Percentiles rank a stretch among this genome's conserved stretches.
Evolutionary conservation across 2,329 filamentous ascomycete species (phyloP).

Genomic region (Trichophyton schoenleinii): DNA sequence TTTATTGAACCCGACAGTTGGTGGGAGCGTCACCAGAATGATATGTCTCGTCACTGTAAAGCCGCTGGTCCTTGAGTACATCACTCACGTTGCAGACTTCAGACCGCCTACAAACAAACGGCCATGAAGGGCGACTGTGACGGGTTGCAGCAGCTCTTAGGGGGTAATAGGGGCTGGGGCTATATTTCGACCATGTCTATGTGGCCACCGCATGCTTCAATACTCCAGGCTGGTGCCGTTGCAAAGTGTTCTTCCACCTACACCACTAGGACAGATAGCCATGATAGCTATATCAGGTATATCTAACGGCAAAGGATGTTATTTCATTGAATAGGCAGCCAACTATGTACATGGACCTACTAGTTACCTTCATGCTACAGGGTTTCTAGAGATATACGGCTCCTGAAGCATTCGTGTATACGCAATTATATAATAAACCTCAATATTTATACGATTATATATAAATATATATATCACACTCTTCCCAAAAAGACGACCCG

Average conservation of each 20-base stretch:
- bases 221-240: constrained; percentile 86
- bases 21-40: constrained; percentile 95
- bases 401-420: not conserved
- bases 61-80: constrained; percentile 43
- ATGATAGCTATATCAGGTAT: constrained; percentile 79
- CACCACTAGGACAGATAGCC: constrained; percentile 86
- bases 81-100: constrained; percentile 82
- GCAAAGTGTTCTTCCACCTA: constrained; percentile 87
- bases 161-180: constrained; percentile 73
- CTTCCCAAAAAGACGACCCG: not conserved
- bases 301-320: constrained; percentile 68
- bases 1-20: constrained; percentile 46
- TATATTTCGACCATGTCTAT: constrained; percentile 54
- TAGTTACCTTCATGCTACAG: too few species aligned
- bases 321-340: too few species aligned
- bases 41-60: constrained; percentile 22
- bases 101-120: constrained; percentile 69
- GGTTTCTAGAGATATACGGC: too few species aligned
- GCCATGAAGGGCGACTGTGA: constrained; percentile 96
- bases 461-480: not conserved
- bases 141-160: constrained; percentile 68
- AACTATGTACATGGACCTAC: too few species aligned
- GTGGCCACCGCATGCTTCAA: constrained; percentile 64
- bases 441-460: not conserved
- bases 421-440: not conserved